These are phyloP conservation scores for Closterium sp. DNA, from an alignment of 139 green algal genomes.

Conservation along the genomic window DNA sequence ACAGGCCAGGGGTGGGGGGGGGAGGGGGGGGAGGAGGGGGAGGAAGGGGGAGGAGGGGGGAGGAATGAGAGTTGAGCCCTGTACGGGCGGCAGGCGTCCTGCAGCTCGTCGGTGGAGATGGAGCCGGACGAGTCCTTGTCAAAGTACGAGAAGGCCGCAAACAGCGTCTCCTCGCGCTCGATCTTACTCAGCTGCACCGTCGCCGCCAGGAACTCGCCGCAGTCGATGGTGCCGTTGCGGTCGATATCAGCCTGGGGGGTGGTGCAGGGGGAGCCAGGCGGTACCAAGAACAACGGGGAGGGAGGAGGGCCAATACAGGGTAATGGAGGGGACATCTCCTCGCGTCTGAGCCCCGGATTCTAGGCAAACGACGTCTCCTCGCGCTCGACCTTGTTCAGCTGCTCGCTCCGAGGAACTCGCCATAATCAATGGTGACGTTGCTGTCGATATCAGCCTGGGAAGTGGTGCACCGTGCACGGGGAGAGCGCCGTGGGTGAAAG, in stretches of 20 bases:
- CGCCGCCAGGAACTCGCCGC: slow-evolving; percentile 77
- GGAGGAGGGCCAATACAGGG: too few relatives aligned
- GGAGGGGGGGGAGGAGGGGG: neutral
- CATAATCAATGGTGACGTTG: slow-evolving; percentile 81
- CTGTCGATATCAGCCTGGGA: slow-evolving; percentile 62
- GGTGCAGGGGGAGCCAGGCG: neutral
- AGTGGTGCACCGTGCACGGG: too few relatives aligned
- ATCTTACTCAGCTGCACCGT: slow-evolving; percentile 58
- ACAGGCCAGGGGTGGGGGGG: neutral
- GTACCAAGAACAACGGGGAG: neutral
- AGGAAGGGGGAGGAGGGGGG: neutral
- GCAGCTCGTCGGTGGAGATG: slow-evolving; percentile 44
- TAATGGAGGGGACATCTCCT: neutral
- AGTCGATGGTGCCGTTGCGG: slow-evolving; percentile 75
- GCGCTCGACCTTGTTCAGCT: slow-evolving; percentile 51
- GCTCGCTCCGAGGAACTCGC: slow-evolving; percentile 72
- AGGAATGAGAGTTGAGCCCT: neutral
- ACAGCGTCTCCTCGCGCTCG: slow-evolving; percentile 50
- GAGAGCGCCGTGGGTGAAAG: too few relatives aligned
- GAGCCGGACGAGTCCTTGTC: slow-evolving; percentile 41
- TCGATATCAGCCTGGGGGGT: slow-evolving; percentile 59
- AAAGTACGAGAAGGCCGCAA: slow-evolving; percentile 51
- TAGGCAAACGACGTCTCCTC: slow-evolving; percentile 45
- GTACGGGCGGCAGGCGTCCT: slow-evolving; percentile 13
- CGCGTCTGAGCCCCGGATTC: slow-evolving; percentile 41